These are phyloP conservation scores for Fusarium marasasianum DNA, from an alignment of 2,329 filamentous ascomycete genomes.

Conservation along the genomic window DNA sequence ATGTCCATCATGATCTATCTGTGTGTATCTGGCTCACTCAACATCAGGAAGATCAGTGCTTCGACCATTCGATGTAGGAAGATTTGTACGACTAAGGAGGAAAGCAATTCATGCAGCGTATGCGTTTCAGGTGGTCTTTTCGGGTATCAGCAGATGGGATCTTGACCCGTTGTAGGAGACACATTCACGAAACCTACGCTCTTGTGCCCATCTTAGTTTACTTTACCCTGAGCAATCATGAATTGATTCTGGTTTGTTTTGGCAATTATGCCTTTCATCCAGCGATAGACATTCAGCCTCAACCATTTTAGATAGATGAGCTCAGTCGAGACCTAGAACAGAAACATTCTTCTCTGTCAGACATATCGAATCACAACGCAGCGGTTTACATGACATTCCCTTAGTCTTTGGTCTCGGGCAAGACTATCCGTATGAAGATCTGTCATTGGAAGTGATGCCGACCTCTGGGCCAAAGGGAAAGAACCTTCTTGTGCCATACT, in stretches of 20 bases:
- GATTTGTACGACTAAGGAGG: background rate
- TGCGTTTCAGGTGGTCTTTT: background rate
- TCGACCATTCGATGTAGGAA: background rate
- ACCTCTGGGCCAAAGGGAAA: background rate
- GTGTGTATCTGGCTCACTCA: background rate
- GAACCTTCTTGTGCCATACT: too few relatives aligned
- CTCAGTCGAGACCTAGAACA: background rate
- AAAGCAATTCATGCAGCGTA: background rate
- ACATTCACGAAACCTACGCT: too few relatives aligned
- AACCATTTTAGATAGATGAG: background rate
- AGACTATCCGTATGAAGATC: fast-evolving
- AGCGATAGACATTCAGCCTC: background rate
- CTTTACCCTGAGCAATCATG: background rate
- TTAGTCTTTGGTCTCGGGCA: fast-evolving
- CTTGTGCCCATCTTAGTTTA: background rate
- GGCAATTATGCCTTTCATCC: background rate
- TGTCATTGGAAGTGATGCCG: fast-evolving
- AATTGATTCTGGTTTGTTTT: too few relatives aligned
- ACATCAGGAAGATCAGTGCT: background rate
- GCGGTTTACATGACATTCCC: fast-evolving
- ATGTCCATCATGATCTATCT: too few relatives aligned
- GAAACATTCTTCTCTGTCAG: background rate
- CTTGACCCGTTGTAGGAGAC: background rate
- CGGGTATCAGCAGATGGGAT: fast-evolving
- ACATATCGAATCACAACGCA: background rate